Conservation (phyloP, 176 grass and related monocot species). For the Rhynchospora tenuis region DNA sequence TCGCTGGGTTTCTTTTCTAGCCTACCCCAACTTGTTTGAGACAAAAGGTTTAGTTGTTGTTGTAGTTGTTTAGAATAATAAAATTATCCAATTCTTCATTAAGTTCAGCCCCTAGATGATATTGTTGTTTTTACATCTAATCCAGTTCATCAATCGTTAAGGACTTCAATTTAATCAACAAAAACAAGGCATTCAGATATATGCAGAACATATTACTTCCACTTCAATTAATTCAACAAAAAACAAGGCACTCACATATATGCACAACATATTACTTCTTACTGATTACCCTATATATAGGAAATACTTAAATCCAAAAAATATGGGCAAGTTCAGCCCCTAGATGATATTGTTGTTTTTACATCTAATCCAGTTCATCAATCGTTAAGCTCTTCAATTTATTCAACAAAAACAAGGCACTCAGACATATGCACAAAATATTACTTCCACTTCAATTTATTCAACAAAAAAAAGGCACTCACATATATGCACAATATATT, state of each 20-base stretch:
- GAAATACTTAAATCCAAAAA: neutral
- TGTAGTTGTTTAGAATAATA: neutral
- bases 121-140: slow-evolving; percentile 2
- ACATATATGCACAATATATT: neutral
- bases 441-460: neutral
- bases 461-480: neutral
- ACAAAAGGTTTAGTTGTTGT: too few species aligned
- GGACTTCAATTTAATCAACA: neutral
- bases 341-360: neutral
- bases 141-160: neutral
- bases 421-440: neutral
- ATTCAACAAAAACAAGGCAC: neutral
- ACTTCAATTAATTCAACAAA: neutral
- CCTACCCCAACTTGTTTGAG: too few species aligned
- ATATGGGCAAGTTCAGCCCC: neutral
- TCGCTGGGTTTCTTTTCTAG: too few species aligned
- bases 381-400: neutral
- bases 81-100: neutral
- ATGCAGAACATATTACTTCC: neutral
- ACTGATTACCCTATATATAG: neutral
- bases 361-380: neutral
- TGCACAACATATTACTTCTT: neutral
- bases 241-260: neutral
- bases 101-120: neutral
- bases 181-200: neutral